phyloP scores from a whole-genome alignment of 1,284 basidiomycete genomes.

The Leccinum angustisporum region DNA sequence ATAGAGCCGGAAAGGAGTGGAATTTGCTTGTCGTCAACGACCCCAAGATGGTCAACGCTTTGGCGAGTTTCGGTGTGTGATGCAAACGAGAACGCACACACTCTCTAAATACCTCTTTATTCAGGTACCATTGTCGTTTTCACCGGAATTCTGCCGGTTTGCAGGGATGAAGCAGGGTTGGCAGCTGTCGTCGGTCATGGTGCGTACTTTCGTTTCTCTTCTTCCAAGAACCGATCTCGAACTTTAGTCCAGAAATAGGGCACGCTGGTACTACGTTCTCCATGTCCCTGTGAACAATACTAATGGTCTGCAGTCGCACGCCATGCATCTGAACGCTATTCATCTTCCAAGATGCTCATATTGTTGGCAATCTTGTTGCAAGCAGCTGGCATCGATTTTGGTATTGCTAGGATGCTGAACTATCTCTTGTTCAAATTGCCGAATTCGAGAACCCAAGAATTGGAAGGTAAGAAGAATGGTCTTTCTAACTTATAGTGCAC shows the following conservation, averaged over 20 bases:
- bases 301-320: conserved; percentile 55
- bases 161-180: conserved; percentile 77
- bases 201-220: conserved; percentile 32
- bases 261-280: conserved; percentile 60
- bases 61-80: conserved; percentile 69
- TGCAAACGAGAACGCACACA: not conserved
- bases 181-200: conserved; percentile 89
- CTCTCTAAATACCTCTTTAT: not conserved
- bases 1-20: conserved; percentile 51
- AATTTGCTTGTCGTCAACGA: conserved; percentile 84
- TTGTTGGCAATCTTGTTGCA: conserved; percentile 51
- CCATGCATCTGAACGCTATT: conserved; percentile 73
- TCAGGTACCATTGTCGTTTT: conserved; percentile 82
- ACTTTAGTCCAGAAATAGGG: conserved; percentile 66
- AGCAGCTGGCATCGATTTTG: conserved; percentile 55
- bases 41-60: conserved; percentile 73
- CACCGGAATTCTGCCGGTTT: conserved; percentile 85
- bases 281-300: conserved; percentile 1
- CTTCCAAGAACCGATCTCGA: not conserved
- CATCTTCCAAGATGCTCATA: conserved; percentile 57
- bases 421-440: conserved; percentile 73
- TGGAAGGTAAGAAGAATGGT: conserved; percentile 61
- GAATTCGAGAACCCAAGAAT: conserved; percentile 80
- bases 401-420: conserved; percentile 43
- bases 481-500: not conserved